A percentile compares a stretch with the other conserved stretches of the same genome.
Conservation (phyloP, 345 rosid species). For the Aquilaria malaccensis region DNA sequence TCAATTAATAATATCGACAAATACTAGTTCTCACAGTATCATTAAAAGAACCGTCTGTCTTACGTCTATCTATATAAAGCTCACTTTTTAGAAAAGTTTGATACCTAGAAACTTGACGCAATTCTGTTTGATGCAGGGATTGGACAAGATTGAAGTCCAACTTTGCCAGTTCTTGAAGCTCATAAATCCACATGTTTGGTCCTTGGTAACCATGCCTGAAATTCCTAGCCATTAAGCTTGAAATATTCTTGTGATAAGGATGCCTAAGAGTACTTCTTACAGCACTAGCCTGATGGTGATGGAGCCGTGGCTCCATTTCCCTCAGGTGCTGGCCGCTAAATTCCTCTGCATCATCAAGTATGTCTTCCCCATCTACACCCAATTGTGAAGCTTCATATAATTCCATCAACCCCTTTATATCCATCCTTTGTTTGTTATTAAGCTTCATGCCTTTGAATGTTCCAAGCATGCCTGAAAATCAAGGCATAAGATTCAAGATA, state of each 20-base stretch:
- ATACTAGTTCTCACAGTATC: no score
- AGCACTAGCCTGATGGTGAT: constrained; percentile 14
- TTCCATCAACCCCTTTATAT: constrained; percentile 25
- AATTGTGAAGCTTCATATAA: constrained; percentile 47
- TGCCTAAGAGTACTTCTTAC: constrained; percentile 16
- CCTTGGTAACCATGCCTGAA: constrained; percentile 4
- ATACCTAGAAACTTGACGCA: constrained; percentile 19
- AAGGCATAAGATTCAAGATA: background rate
- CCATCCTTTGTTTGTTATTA: background rate
- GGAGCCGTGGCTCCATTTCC: constrained; percentile 4
- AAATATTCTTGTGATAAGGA: constrained; percentile 32
- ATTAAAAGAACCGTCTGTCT: no score
- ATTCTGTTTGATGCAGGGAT: constrained; percentile 22
- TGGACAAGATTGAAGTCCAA: constrained; percentile 22
- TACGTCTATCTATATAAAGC: no score
- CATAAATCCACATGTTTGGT: constrained; percentile 17
- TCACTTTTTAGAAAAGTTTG: background rate
- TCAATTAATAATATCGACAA: no score
- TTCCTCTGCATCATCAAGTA: constrained; percentile 24
- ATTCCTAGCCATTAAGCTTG: constrained; percentile 20
- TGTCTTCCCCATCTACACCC: constrained; percentile 34
- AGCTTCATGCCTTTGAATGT: constrained; percentile 20
- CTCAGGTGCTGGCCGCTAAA: constrained; percentile 16
- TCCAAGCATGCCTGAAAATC: constrained; percentile 20
- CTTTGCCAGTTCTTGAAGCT: constrained; percentile 24